Conservation (phyloP, 2,329 filamentous ascomycete species). For the Phyllosticta ampelicida region DNA sequence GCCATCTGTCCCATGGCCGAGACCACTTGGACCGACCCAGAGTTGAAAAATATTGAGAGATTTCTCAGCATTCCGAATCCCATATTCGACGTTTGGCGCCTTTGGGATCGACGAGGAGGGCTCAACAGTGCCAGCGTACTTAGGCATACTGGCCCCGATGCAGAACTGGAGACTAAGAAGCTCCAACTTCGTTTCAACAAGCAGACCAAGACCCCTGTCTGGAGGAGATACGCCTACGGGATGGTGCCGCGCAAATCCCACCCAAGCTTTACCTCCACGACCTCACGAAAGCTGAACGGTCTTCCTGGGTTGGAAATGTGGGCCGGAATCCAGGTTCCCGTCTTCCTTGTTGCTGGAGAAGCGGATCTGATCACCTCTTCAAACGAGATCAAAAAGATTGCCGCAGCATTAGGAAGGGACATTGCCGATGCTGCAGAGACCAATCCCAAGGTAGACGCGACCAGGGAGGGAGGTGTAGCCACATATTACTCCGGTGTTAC, state of each 20-base stretch:
- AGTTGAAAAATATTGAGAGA: slow-evolving; percentile 23
- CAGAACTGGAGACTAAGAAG: slow-evolving; percentile 53
- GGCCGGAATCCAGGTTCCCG: slow-evolving; percentile 59
- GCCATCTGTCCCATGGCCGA: slow-evolving; percentile 69
- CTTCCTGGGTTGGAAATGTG: slow-evolving; percentile 61
- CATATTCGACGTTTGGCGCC: slow-evolving; percentile 66
- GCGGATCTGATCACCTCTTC: slow-evolving; percentile 67
- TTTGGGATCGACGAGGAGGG: slow-evolving; percentile 71
- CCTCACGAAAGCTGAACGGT: slow-evolving; percentile 44
- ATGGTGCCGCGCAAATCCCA: slow-evolving; percentile 42
- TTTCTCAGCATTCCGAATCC: slow-evolving; percentile 58
- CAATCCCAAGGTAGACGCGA: slow-evolving; percentile 18
- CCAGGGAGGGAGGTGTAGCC: too few relatives aligned
- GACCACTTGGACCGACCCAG: slow-evolving; percentile 35
- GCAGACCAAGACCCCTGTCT: slow-evolving; percentile 73
- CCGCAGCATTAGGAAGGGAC: slow-evolving; percentile 29
- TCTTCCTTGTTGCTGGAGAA: slow-evolving; percentile 70
- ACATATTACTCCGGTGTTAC: slow-evolving; percentile 26
- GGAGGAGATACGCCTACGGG: slow-evolving; percentile 70
- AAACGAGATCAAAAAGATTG: slow-evolving; percentile 58
- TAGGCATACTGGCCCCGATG: slow-evolving; percentile 60
- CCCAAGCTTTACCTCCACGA: slow-evolving; percentile 28
- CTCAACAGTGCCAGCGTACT: slow-evolving; percentile 64
- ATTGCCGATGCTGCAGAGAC: slow-evolving; percentile 11
- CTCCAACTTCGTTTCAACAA: slow-evolving; percentile 67